These are phyloP conservation scores for Ulvella scutata DNA, from an alignment of 139 green algal species.

Conservation along the genomic window DNA sequence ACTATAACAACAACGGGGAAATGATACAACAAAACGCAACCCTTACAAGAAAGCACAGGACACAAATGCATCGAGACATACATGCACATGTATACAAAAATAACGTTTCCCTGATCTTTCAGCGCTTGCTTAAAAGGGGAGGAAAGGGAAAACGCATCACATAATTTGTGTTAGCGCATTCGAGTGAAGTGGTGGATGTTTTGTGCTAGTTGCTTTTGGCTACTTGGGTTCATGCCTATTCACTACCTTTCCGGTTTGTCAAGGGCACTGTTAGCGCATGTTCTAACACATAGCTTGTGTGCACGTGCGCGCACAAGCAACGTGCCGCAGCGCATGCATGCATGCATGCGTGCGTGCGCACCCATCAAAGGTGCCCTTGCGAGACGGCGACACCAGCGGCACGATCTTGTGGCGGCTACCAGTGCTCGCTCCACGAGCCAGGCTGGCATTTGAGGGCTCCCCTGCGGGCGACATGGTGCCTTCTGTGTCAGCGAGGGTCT, in stretches of 20 bases:
- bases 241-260: too few species aligned
- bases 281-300: too few species aligned
- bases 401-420: too few species aligned
- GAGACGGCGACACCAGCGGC: neutral
- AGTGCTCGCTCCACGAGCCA: neutral
- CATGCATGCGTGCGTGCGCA: neutral
- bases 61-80: neutral
- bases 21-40: neutral
- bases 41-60: neutral
- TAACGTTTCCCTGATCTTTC: too few species aligned
- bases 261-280: too few species aligned
- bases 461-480: neutral
- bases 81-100: neutral
- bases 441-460: neutral
- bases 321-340: too few species aligned
- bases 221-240: too few species aligned
- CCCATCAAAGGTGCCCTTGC: neutral
- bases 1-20: neutral
- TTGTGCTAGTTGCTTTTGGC: too few species aligned
- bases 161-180: neutral
- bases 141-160: neutral
- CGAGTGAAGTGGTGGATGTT: too few species aligned
- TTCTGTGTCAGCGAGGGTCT: neutral
- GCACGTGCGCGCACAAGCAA: too few species aligned
- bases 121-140: neutral